Conservation (phyloP, 2,329 filamentous ascomycete genomes). For the Rutstroemia sp. region DNA sequence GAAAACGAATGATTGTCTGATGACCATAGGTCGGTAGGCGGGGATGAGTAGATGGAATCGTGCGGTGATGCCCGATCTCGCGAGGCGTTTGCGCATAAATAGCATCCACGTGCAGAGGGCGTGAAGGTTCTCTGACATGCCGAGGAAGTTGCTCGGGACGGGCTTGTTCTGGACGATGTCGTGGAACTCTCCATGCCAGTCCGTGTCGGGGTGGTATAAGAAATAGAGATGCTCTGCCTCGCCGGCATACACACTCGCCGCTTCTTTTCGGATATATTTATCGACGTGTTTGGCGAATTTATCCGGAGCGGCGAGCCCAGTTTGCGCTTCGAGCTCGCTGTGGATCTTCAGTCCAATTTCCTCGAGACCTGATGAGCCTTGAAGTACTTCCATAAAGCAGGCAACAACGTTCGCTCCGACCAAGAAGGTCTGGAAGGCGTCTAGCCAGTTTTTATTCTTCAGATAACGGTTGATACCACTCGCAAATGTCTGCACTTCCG, state of each 20-base stretch:
- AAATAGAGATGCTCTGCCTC: constrained; percentile 33
- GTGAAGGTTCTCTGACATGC: constrained; percentile 36
- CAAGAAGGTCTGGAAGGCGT: constrained; percentile 6
- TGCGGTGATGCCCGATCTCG: constrained; percentile 21
- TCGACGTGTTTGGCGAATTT: constrained; percentile 14
- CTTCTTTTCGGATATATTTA: constrained; percentile 12
- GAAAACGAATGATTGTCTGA: constrained; percentile 31
- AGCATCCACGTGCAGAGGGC: constrained; percentile 35
- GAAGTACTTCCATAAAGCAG: constrained; percentile 8
- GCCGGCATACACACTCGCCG: constrained; percentile 6
- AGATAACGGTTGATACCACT: constrained; percentile 8
- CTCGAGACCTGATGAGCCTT: constrained; percentile 4
- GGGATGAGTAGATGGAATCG: constrained; percentile 34
- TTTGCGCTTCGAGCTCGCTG: constrained; percentile 12
- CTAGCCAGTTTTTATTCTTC: constrained; percentile 7
- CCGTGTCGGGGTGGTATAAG: constrained; percentile 35
- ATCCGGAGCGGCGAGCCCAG: constrained; percentile 10
- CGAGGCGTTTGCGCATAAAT: constrained; percentile 13
- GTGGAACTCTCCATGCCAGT: constrained; percentile 36
- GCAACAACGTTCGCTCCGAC: constrained; percentile 9
- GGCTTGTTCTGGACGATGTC: constrained; percentile 31
- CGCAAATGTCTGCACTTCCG: constrained; percentile 8
- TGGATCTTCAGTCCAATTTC: constrained; percentile 8
- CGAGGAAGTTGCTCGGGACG: constrained; percentile 32
- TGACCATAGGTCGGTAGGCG: constrained; percentile 33